Base-by-base conservation (phyloP, 2,329 filamentous ascomycete genomes). In the Camptophora hylomeconis region DNA sequence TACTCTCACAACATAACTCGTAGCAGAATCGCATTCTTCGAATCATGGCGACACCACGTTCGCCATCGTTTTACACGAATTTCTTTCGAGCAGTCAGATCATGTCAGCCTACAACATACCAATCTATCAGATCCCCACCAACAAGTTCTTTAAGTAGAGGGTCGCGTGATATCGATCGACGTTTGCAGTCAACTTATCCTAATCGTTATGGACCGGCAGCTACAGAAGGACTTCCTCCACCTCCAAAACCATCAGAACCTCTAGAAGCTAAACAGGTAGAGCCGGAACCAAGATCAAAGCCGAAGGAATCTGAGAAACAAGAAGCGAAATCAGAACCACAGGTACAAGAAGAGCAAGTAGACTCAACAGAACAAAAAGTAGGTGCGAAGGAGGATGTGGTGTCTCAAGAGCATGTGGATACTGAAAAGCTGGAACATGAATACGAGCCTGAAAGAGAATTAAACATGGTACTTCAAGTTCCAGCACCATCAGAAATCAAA, bases 41-140 rank as follows among this genome's bases (percentile, higher is more conserved):
- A 20, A 26, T 11, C 17, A 81, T 81, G 72, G 64, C 74, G 38
- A 62, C 67, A 14, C 58, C 61, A 36, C 65, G 75, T 45, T 59
- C 81, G 35, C 69, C 70, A 10, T 80, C 80, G 45, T 60, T 81
- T 11, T 80, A 79, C 42, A 75, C 77, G 24, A 71, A 73, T 41
- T 53, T 80, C 31, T 69, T 76, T 51, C 70, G 73, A 31, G 60
- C 64, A 10, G 50, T 64, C 39, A 60, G 64, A 46, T 52, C 52
- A 48, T 70, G 53, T 48, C 60, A 54, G 49, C 59, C 51, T 21
- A 56, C 39, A 17, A 55, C 52, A 14, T 54, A 58, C 41, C 49
- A 57, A 42, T 52, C 58, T 9, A 52, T 63, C 30, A 52, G 58
- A 36, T 46, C 56, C 18, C 46, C 45, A 26, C 48, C 38, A 40